Evolutionary conservation across 176 grass and related monocot genomes (phyloP).

Genomic region (Musa beccarii): DNA sequence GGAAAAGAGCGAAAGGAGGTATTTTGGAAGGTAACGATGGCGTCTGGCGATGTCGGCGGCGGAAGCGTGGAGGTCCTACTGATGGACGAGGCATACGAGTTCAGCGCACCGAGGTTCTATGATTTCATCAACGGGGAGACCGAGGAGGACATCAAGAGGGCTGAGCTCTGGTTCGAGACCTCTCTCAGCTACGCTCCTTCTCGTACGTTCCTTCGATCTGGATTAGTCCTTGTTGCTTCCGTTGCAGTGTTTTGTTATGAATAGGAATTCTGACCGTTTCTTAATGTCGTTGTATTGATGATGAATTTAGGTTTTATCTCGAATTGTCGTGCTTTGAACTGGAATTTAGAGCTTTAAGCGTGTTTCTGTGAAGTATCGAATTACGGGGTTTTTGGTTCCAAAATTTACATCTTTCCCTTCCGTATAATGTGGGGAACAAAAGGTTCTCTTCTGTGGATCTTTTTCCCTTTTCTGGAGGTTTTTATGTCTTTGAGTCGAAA

Average conservation of each 20-base stretch:
- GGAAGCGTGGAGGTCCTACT: conserved; percentile 15
- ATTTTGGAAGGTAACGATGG: neutral
- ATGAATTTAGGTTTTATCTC: neutral
- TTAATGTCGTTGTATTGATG: neutral
- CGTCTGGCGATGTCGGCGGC: conserved; percentile 1
- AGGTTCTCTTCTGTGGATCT: neutral
- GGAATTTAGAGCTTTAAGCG: neutral
- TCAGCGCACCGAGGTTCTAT: conserved; percentile 75
- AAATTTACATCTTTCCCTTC: neutral
- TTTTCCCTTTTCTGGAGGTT: neutral
- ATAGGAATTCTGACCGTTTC: neutral
- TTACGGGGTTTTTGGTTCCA: neutral
- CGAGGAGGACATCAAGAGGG: conserved; percentile 38
- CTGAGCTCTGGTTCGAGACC: conserved; percentile 79
- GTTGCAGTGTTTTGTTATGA: neutral
- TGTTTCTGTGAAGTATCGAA: neutral
- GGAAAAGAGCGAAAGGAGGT: neutral
- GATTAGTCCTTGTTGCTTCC: neutral
- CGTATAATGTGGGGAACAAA: neutral
- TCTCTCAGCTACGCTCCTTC: conserved; percentile 66
- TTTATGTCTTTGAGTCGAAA: neutral
- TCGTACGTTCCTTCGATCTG: conserved; percentile 29
- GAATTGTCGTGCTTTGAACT: neutral
- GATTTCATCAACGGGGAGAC: conserved; percentile 67
- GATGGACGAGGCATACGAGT: conserved; percentile 76